Evolutionary conservation across 371 early-diverging fungal species (phyloP).

Genomic region (Mucor indicus): DNA sequence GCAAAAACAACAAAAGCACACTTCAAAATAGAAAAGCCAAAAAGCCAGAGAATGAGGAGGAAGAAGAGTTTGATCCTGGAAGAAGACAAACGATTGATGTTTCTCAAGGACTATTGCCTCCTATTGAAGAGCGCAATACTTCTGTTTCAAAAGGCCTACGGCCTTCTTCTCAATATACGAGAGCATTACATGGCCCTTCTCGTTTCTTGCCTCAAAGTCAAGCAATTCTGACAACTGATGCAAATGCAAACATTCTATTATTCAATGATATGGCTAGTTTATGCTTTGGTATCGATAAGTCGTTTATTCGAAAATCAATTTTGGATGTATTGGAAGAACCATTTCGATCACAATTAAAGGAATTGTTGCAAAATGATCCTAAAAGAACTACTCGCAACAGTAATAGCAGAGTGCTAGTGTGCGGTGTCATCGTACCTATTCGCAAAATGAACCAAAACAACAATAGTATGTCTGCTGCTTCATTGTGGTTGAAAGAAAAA

Average conservation of each 20-base stretch:
- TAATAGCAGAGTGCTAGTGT: constrained; percentile 50
- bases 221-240: constrained; percentile 52
- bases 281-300: constrained; percentile 43
- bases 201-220: constrained; percentile 54
- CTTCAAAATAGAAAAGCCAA: background rate
- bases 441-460: constrained; percentile 40
- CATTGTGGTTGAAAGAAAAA: constrained; percentile 58
- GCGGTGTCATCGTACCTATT: too few relatives aligned
- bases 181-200: constrained; percentile 44
- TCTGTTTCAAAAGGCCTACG: background rate
- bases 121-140: constrained; percentile 12
- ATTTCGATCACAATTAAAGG: constrained; percentile 6
- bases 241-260: constrained; percentile 36
- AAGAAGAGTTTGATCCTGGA: constrained; percentile 5
- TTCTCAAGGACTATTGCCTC: constrained; percentile 14
- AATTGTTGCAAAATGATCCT: too few relatives aligned
- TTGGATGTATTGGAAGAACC: constrained; percentile 15
- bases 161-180: constrained; percentile 1
- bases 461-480: constrained; percentile 51
- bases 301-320: constrained; percentile 17
- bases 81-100: constrained; percentile 21
- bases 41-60: constrained; percentile 1
- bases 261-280: constrained; percentile 54
- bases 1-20: background rate
- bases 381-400: too few relatives aligned